These are phyloP conservation scores for Leccinum barrowsii DNA, from an alignment of 768 basidiomycete species.

Conservation along the genomic window DNA sequence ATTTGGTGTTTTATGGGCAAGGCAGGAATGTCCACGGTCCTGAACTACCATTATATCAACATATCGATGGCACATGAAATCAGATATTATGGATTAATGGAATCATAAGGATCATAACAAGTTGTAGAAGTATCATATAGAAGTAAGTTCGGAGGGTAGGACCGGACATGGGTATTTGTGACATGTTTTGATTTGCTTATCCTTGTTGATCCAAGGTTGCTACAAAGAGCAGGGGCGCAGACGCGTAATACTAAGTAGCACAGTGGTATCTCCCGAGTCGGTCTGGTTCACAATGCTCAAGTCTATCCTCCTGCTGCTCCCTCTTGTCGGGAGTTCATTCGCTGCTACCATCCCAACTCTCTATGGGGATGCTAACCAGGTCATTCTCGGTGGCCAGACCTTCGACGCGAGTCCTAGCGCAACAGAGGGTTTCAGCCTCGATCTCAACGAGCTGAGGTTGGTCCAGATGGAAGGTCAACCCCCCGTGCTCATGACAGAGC, in stretches of 20 bases:
- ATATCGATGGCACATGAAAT: no score
- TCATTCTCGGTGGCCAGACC: constrained; percentile 26
- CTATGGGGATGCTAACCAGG: constrained; percentile 13
- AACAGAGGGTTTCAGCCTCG: constrained; percentile 56
- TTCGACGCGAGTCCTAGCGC: constrained; percentile 20
- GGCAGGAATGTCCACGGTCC: no score
- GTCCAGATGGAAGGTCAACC: constrained; percentile 69
- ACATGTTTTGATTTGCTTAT: neutral
- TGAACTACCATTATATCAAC: no score
- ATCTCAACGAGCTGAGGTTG: constrained; percentile 68
- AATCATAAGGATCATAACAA: no score
- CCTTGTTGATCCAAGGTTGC: neutral
- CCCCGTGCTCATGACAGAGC: constrained; percentile 81
- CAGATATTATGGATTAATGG: no score
- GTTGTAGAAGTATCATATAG: no score
- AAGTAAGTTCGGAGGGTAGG: no score
- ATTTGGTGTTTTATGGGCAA: no score
- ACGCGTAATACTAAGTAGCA: no score
- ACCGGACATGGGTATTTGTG: neutral
- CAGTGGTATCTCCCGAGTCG: no score
- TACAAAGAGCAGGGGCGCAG: no score
- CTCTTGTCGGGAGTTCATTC: constrained; percentile 18
- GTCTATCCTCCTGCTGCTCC: constrained; percentile 15
- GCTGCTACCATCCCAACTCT: constrained; percentile 16
- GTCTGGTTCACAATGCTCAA: neutral